Evolutionary conservation across 441 rosid species (phyloP), one percentile per base, ranked within the genome.

Genomic region (Adansonia gregorii): DNA sequence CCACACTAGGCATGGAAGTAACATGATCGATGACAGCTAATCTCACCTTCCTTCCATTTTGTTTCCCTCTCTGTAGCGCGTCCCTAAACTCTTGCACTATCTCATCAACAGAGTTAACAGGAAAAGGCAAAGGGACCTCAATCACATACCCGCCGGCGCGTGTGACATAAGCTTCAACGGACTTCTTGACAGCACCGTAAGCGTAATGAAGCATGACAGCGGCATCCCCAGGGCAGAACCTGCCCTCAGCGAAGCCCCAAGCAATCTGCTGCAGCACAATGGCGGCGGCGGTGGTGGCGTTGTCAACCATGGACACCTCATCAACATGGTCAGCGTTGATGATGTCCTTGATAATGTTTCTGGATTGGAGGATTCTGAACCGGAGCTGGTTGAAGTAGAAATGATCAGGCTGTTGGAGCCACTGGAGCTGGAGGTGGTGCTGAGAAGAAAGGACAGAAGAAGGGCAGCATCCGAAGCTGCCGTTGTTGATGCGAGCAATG

Each of bases 1-100:
- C 90, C 56, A 93, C 97, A 39, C 90, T 88, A 46, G 99, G 99
- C 98, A 95, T 92, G 0, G 99, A 95, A 0, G 99, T 90, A 8
- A 95, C 94, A 74, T 95, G 99, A 78, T 95, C 99, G 60, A 95
- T 93, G 75, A 95, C 89, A 67, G 97, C 99, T 48, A 95, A 71
- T 76, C 99, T 88, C 17, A 95, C 94, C 72, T 72, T 93, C 58
- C 84, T 79, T 35, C 98, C 97, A 45, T 87, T 82, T 0, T 64
- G 81, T 64, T 90, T 93, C 56, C 95, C 97, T 12, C 81, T 86
- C 65, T 79, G 91, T 64, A 95, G 81, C 52, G 92, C 93, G 67
- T 48, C 77, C 63, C 85, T 82, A 76, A 95, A 95, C 71, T 91
- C 90, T 5, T n/a, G 8, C 0, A 93, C 74, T 22, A 95, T 91